Base-by-base conservation (phyloP, 225 moss, liverwort and hornwort genomes). In the Sphagnum contortum region DNA sequence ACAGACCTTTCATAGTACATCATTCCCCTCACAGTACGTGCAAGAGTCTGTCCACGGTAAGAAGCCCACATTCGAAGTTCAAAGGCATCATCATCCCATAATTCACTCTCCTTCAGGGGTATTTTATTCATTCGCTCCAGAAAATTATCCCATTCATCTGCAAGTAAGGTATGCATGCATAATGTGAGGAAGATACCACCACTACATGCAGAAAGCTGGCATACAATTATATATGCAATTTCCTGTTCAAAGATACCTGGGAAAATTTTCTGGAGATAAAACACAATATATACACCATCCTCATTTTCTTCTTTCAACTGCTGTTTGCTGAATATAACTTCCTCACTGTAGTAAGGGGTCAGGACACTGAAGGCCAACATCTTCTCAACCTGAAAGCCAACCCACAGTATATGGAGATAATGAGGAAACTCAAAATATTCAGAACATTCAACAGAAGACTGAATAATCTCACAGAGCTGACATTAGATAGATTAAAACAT, bases 11-110 rank as follows among this genome's bases (percentile, higher is more conserved):
- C 88, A 70, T 98, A 91, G 64, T 98, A 98, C 98, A 98, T 98
- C 93, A 98, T 98, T 53, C 98, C 98, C 73, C 98, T 90, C 69
- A 98, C 98, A 72, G 98, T 98, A 59, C 98, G 93, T 49, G 82
- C 93, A 56, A 98, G 90, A 51, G 98, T 98, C 70, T 98, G 98
- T 69, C 98, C 98, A 63, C 98, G 91, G 74, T 91, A 98, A 45
- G 98, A 98, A 64, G 93, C 98, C 98, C 98, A 98, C 13, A 98
- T 48, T 66, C 98, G 82, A 66, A 98, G 81, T 57, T 91, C 85
- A 69, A 88, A 77, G 6, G 87, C 91, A 65, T 74, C 82, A 50
- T 77, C 84, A 77, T 57, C 9, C 63, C 56, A 75, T 78, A 12
- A 73, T 45, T 59, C 2, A 5, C 9, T 52, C 52, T 52, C 52